Evolutionary conservation across 768 basidiomycete genomes (phyloP), one percentile per base, ranked within the genome.

Genomic region (Pleurotus sapidus): DNA sequence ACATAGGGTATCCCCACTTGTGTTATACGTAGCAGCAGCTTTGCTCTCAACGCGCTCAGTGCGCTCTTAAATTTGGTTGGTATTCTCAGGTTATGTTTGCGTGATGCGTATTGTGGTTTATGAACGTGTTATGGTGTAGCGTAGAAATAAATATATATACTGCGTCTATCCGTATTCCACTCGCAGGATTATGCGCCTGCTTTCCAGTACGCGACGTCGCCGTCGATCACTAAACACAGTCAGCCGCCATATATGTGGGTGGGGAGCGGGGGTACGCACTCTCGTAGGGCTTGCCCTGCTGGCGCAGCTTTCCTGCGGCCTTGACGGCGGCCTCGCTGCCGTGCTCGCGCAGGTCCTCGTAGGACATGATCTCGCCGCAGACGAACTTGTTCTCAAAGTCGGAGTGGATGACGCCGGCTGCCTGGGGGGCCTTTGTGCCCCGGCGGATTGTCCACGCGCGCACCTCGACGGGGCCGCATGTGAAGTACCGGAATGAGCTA

Each of bases 301-400:
- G 96, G 68, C 93, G 79, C 56, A 95, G 81, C 76, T 95, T 97
- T 30, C 96, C 96, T 15, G 91, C 92, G 20, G 95, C 93, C 74
- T 98, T 98, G 67, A 97, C 95, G 15, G 90, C 86, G 5, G 83
- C 61, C 77, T 99, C 97, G 60, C 89, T 89, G 9, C 95, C 95
- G 63, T 95, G 78, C 71, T 97, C 94, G 66, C 88, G 88, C 59
- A 99, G 77, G 72, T 98, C 97, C 0, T 87, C 85, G 65, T 87
- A 97, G 1, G 85, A 67, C 94, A 98, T 96, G 69, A 98, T 96
- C 74, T 98, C 96, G 71, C 94, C 95, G 61, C 94, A 97, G 20
- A 98, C 90, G 64, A 97, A 97, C 74, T 97, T 95, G 73, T 96
- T 92, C 77, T 98, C 94, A 68, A 98, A 98, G 74, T 98, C 95